A percentile compares a stretch with the other conserved stretches of the same genome.
phyloP scores from a whole-genome alignment of 1,284 basidiomycete species.

The Sanghuangporus baumii region DNA sequence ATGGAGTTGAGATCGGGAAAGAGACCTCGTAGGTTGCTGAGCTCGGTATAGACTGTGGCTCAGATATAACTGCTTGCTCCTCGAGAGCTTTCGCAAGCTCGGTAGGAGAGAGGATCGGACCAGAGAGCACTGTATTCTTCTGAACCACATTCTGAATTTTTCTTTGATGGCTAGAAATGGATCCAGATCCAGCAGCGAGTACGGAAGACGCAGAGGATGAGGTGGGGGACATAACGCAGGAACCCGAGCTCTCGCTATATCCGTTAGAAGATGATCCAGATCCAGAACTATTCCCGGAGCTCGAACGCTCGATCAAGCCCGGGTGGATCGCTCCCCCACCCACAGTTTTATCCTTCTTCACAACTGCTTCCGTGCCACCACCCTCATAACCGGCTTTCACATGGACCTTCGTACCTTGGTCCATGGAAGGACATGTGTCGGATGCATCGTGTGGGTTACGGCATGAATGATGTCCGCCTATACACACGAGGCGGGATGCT shows the following conservation, averaged over 20 bases:
- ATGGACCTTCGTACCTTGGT: not conserved
- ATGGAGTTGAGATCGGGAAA: not conserved
- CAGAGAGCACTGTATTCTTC: not conserved
- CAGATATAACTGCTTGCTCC: not conserved
- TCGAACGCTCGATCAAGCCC: not conserved
- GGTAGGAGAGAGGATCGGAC: slow-evolving; percentile 7
- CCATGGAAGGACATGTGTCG: not conserved
- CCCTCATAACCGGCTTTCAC: not conserved
- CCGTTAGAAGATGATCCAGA: not conserved
- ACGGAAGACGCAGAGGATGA: not conserved
- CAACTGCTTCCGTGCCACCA: not conserved
- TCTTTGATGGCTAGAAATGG: not conserved
- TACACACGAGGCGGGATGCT: slow-evolving; percentile 5
- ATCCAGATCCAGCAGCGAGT: not conserved
- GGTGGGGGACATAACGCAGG: not conserved
- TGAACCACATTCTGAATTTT: not conserved
- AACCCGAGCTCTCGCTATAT: not conserved
- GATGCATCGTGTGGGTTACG: not conserved
- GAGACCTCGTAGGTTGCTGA: not conserved
- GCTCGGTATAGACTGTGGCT: not conserved
- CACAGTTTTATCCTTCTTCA: not conserved
- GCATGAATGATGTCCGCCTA: not conserved
- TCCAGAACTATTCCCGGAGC: not conserved
- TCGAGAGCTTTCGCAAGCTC: slow-evolving; percentile 10
- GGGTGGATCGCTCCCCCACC: not conserved